Base-by-base conservation (phyloP, 2,329 filamentous ascomycete genomes). In the Penicillium oxalicum region DNA sequence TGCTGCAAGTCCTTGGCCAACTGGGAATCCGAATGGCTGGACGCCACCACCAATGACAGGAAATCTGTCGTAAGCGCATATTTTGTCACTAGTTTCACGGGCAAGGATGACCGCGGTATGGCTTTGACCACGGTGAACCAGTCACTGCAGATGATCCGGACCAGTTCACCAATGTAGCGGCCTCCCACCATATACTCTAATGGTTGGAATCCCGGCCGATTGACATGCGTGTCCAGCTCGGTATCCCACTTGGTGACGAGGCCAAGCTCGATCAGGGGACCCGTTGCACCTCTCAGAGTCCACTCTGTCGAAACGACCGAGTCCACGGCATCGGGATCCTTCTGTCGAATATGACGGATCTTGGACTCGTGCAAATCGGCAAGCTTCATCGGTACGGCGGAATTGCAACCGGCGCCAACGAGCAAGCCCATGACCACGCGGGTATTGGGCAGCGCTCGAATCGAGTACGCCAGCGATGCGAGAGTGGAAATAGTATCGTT, bases 181-280 rank as follows among this genome's bases (percentile, higher is more conserved):
- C 85, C 86, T 1, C 84, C 79, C 1, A 85, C 86, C 82, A 90
- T 87, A 67, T 89, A 90, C 63, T 91, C 87, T 25, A 90, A 75
- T 0, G 86, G 86, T 56, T 90, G 86, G 57, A 90, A 88, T 0
- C 86, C 86, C 0, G 86, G 84, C 9, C 71, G 71, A 56, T 87
- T 82, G 49, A 80, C 82, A 46, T 81, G 75, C 1, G 68, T 66
- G 56, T 88, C 84, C 5, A 91, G 74, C 47, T 75, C 69, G 8
- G 74, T 69, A 59, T 91, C 87, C 86, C 86, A 91, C 18, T 67
- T 66, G 5, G 78, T 88, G 48, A 87, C 75, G 36, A 89, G 72
- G 1, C 74, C 73, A 18, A 83, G 70, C 11, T 81, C 74, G 9
- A 76, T 72, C 44, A 91, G 70, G 0, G 87, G 83, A 2, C 74